Base-by-base conservation (phyloP, 2,329 filamentous ascomycete genomes). In the Leptosphaerulina australis region DNA sequence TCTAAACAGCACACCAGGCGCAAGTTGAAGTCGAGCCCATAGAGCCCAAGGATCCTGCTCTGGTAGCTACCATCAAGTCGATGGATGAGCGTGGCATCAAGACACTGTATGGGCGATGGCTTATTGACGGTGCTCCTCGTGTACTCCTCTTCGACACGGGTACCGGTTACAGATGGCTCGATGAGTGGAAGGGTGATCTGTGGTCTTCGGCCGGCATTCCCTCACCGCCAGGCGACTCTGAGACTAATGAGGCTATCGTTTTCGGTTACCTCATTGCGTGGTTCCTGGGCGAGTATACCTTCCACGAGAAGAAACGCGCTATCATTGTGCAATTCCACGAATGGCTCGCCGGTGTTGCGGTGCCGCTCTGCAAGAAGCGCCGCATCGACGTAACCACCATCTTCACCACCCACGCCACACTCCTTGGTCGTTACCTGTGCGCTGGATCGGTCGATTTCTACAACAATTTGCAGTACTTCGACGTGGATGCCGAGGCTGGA, bases 251-350 rank as follows among this genome's bases (percentile, higher is more conserved):
- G 76, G 88, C 94, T 30, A 94, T 97, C 70, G 90, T 97, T 31
- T 97, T 97, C 77, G 94, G 94, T 41, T 99, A 99, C 71, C 78
- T 99, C 51, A 91, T 97, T 34, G 92, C 94, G 24, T 99, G 94
- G 94, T 97, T 97, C 75, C 79, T 99, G 58, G 94, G 94, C 77
- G 94, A 97, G 92, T 97, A 92, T 73, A 91, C 96, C 56, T 90
- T 87, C 67, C 92, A 96, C 72, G 93, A 97, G 76, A 94, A 90
- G 76, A 87, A 86, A 61, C 89, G 85, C 68, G 94, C 94, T 3
- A 91, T 99, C 59, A 94, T 97, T 74, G 94, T 92, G 47, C 94
- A 99, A 75, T 97, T 97, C 79, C 94, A 99, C 79, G 94, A 99
- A 76, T 99, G 94, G 94, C 83, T 99, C 46, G 88, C 94, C 9